phyloP scores from a whole-genome alignment of 805 yeast species.

The Metschnikowia colocasiae region DNA sequence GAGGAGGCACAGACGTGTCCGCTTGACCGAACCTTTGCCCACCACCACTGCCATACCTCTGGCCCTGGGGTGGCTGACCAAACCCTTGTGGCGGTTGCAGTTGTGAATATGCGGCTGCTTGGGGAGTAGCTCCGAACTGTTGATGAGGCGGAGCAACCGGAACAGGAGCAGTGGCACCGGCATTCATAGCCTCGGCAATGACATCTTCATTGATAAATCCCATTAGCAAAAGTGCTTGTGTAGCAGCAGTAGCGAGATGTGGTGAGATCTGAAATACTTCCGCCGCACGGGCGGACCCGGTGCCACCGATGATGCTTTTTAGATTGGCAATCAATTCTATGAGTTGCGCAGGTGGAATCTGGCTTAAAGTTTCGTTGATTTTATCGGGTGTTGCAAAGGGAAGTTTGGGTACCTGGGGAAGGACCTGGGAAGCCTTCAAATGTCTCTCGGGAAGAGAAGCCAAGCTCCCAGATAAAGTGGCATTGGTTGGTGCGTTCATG shows the following conservation, averaged over 20 bases:
- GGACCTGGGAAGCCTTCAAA: slow-evolving; percentile 50
- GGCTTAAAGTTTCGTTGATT: slow-evolving; percentile 57
- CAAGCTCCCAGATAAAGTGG: background rate
- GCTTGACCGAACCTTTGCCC: slow-evolving; percentile 6
- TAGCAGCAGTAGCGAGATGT: slow-evolving; percentile 59
- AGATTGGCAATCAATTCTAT: slow-evolving; percentile 66
- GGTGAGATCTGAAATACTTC: slow-evolving; percentile 52
- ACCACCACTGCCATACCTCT: background rate
- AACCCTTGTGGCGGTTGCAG: background rate
- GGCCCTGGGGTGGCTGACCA: slow-evolving; percentile 4
- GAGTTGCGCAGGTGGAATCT: slow-evolving; percentile 66
- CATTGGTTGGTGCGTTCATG: background rate
- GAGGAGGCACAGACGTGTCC: background rate
- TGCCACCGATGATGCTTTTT: slow-evolving; percentile 52
- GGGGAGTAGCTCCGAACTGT: slow-evolving; percentile 8
- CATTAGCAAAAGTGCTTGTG: slow-evolving; percentile 73
- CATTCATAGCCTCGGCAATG: slow-evolving; percentile 53
- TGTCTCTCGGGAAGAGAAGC: slow-evolving; percentile 20
- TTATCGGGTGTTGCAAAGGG: slow-evolving; percentile 53
- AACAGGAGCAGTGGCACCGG: slow-evolving; percentile 21
- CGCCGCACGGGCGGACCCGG: slow-evolving; percentile 48
- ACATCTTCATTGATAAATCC: slow-evolving; percentile 69
- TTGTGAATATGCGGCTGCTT: slow-evolving; percentile 2
- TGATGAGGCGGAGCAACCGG: slow-evolving; percentile 14
- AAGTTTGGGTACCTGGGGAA: slow-evolving; percentile 47